Evolutionary conservation across 305 asterid genomes (phyloP), one percentile per base, ranked within the genome.

Genomic region (Lippia alba): DNA sequence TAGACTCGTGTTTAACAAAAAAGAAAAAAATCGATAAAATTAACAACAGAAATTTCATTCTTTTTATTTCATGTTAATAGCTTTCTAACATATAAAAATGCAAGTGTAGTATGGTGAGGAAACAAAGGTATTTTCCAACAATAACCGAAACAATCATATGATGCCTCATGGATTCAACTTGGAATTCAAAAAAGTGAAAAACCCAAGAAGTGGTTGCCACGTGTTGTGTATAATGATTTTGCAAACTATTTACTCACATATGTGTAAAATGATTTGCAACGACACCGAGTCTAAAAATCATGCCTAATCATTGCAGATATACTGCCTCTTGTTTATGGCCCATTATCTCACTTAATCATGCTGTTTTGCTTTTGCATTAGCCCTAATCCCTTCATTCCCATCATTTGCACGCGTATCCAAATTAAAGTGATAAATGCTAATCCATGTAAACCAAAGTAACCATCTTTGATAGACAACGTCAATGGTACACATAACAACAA

Each of bases 101-200:
- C n/a, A 51, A 51, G 56, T 51, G 18, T 51, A 16, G 56, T 24
- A 41, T 59, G 55, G 11, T n/a, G 45, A 62, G 19, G 62, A 67
- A 32, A 61, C 36, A 40, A 1, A 40, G 24, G 48, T 39, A 20
- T 56, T 48, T 16, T 69, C 54, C 10, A 44, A 71, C 10, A 44
- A 71, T 46, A 36, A 64, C 67, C 0, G 50, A 60, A 59, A 8
- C 55, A 74, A 64, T 56, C 58, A 67, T 56, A 24, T 68, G 58
- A n/a, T n/a, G n/a, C n/a, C n/a, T n/a, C n/a, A n/a, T n/a, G 24
- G 70, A 73, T 16, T 24, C 61, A 69, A 70, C 81, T 80, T 80
- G 6, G 24, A 67, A 74, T 61, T 66, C 44, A 86, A 86, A 81
- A 74, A 67, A 74, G 57, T 66, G 39, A 86, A 86, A 81, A 74